phyloP scores from a whole-genome alignment of 345 rosid genomes.

The Eucalyptus pauciflora region DNA sequence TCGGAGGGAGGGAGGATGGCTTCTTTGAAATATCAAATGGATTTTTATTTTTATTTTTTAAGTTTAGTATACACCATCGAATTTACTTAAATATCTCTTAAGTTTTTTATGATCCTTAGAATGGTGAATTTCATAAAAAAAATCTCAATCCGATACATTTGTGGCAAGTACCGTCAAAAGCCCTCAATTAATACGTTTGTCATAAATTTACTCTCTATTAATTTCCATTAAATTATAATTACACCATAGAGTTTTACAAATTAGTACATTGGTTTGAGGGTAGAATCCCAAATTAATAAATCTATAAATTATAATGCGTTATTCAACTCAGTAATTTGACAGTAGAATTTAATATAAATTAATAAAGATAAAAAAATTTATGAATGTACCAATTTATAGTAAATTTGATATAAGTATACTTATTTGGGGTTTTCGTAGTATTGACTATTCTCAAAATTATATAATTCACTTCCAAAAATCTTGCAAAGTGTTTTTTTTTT shows the following conservation, averaged over 20 bases:
- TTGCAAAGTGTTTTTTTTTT: no score
- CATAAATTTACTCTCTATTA: accelerated
- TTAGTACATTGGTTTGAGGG: accelerated
- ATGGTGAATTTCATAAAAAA: not conserved
- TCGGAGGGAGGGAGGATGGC: not conserved
- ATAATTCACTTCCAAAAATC: not conserved
- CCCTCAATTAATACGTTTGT: accelerated
- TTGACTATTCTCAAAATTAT: not conserved
- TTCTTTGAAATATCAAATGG: not conserved
- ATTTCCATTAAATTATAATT: no score
- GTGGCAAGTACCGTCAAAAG: not conserved
- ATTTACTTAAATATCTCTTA: not conserved
- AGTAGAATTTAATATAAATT: no score
- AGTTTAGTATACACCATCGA: not conserved
- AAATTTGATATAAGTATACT: no score
- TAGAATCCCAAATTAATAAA: no score
- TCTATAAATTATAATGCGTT: accelerated
- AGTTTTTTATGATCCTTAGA: not conserved
- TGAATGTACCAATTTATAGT: accelerated
- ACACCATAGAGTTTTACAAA: no score
- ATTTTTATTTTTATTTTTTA: no score
- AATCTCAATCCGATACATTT: not conserved
- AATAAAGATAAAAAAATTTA: no score
- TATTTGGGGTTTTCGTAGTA: not conserved
- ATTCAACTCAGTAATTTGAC: accelerated